Percentiles rank a stretch among this genome's conserved stretches.
These are phyloP conservation scores for Didymella segeticola DNA, from an alignment of 2,329 filamentous ascomycete genomes.

Conservation along the genomic window DNA sequence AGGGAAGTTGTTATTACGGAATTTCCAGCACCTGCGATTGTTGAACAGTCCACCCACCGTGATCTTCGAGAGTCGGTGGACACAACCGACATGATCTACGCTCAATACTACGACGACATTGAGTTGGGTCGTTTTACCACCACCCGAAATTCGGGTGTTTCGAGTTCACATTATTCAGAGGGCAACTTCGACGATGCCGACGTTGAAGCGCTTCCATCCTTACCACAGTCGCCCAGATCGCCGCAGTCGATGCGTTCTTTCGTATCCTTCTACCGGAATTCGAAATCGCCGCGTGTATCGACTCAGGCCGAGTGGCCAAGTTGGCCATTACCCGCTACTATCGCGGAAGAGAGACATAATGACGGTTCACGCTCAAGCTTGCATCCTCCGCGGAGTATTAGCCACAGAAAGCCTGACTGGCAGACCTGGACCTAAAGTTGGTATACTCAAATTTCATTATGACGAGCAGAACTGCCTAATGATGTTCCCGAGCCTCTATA, in stretches of 20 bases:
- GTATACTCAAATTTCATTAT: background rate
- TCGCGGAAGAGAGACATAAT: slow-evolving; percentile 3
- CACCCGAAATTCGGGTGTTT: slow-evolving; percentile 15
- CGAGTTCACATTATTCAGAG: slow-evolving; percentile 16
- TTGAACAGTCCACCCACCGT: background rate
- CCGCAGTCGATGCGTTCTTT: slow-evolving; percentile 9
- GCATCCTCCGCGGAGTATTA: slow-evolving; percentile 2
- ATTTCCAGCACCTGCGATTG: slow-evolving; percentile 8
- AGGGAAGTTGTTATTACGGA: slow-evolving; percentile 23
- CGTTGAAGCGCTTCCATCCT: slow-evolving; percentile 25
- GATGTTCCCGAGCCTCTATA: background rate
- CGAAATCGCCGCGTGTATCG: background rate
- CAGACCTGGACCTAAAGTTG: slow-evolving; percentile 18
- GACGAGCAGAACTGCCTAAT: too few relatives aligned
- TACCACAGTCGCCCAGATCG: slow-evolving; percentile 21
- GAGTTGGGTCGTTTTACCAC: slow-evolving; percentile 31
- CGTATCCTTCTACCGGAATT: background rate
- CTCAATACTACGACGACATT: slow-evolving; percentile 32
- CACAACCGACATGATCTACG: slow-evolving; percentile 24
- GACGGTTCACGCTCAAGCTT: background rate
- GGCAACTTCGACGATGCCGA: slow-evolving; percentile 13
- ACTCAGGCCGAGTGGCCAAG: slow-evolving; percentile 1
- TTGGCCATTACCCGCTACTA: background rate
- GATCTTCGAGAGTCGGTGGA: slow-evolving; percentile 14
- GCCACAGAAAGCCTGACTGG: slow-evolving; percentile 13